Base-by-base conservation (phyloP, 2,329 filamentous ascomycete species). In the Pestalotiopsis sp. region DNA sequence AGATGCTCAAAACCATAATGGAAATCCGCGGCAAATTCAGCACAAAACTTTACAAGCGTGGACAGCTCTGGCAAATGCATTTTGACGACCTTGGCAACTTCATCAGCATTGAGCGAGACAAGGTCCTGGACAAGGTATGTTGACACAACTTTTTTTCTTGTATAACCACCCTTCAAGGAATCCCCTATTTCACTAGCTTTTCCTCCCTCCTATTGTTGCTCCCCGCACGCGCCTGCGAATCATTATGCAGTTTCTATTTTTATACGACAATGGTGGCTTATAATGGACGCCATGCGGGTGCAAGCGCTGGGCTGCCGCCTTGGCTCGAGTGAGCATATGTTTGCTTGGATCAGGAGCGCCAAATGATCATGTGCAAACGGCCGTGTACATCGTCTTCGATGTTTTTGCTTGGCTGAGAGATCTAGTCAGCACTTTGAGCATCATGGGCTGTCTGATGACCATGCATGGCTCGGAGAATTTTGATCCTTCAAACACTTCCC, bases 1-100 rank as follows among this genome's bases (percentile, higher is more conserved):
- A 97, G 83, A 99, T 99, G 96, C 89, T 99, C 70, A 93, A 93
- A 72, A 91, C 92, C 23, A 97, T 99, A 75, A 97, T 98, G 91
- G 95, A 99, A 78, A 94, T 95, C 75, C 91, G 97, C 62, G 96
- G 96, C 76, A 97, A 95, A 80, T 91, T 98, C 71, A 95, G 93
- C 38, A 90, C 92, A 61, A 98, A 98, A 80, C 86, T 98, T 71
- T 91, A 97, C 76, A 94, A 93, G 75, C 92, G 92, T 66, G 94
- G 95, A 2, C 87, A 93, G 72, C 87, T 97, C 70, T 90, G 91
- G 14, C 86, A 87, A 57, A 84, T 91, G 76, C 93, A 97, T 80
- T 98, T 97, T 79, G 93, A 97, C 77, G 92, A 94, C 68, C 85
- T 92, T 81, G 88, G 93, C 71, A 93, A 94, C 75, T 98, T 97